A percentile compares a stretch with the other conserved stretches of the same genome.
Evolutionary conservation across 768 basidiomycete species (phyloP).

Genomic region (Myochromella boudieri): DNA sequence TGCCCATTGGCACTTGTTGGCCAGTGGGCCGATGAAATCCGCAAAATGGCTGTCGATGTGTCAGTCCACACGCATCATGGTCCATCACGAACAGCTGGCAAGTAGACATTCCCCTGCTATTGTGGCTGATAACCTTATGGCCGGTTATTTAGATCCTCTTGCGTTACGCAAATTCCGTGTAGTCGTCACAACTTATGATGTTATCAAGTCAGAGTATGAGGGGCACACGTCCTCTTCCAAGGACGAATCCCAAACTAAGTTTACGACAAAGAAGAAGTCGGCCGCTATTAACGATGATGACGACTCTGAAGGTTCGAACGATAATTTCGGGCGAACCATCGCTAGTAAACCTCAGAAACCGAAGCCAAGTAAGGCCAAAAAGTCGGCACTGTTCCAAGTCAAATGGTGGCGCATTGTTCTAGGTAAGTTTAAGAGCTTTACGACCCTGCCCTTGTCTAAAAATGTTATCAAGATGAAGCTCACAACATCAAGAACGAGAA

Average conservation of each 20-base stretch:
- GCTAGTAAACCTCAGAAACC: conserved; percentile 42
- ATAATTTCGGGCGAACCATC: conserved; percentile 45
- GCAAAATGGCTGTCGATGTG: conserved; percentile 65
- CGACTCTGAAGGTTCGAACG: conserved; percentile 35
- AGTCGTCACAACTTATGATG: conserved; percentile 87
- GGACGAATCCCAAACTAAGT: conserved; percentile 51
- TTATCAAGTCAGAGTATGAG: conserved; percentile 76
- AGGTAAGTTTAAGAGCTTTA: conserved; percentile 44
- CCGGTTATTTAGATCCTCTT: conserved; percentile 47
- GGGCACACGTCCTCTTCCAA: conserved; percentile 49
- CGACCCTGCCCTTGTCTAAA: background rate
- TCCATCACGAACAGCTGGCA: conserved; percentile 65
- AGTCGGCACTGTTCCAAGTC: conserved; percentile 70
- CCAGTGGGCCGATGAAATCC: conserved; percentile 89
- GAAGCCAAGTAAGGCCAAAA: conserved; percentile 48
- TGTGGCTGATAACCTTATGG: background rate
- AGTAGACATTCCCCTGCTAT: conserved; percentile 15
- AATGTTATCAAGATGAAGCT: conserved; percentile 69
- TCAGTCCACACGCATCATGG: conserved; percentile 87
- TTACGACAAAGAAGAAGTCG: conserved; percentile 35
- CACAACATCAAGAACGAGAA: conserved; percentile 91
- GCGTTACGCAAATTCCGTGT: conserved; percentile 59
- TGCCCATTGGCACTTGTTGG: conserved; percentile 85
- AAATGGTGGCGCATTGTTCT: conserved; percentile 87
- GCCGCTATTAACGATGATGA: conserved; percentile 37